phyloP scores from a whole-genome alignment of 768 basidiomycete species.

The Goffeauzyma gilvescens region DNA sequence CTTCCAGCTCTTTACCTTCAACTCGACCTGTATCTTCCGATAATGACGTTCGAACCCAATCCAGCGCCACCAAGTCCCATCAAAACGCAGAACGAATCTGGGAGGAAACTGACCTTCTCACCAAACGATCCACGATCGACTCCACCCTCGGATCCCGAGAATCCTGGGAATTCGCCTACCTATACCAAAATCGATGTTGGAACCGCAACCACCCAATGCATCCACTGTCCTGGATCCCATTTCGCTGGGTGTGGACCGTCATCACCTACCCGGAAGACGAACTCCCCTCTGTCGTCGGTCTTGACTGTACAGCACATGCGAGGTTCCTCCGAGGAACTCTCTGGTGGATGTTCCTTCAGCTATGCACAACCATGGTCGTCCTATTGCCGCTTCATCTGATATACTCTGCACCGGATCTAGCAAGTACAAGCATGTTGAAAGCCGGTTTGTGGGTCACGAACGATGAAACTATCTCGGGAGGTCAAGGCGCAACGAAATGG shows the following conservation, averaged over 20 bases:
- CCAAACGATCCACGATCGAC: constrained; percentile 4
- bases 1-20: too few relatives aligned
- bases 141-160: constrained; percentile 21
- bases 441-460: constrained; percentile 23
- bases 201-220: constrained; percentile 6
- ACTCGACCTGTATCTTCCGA: too few relatives aligned
- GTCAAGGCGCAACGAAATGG: constrained; percentile 19
- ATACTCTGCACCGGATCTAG: constrained; percentile 16
- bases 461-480: too few relatives aligned
- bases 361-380: constrained; percentile 13
- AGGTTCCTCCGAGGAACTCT: constrained; percentile 25
- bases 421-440: constrained; percentile 23
- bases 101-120: background rate
- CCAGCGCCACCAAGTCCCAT: background rate
- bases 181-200: constrained; percentile 8
- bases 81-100: background rate
- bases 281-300: constrained; percentile 26
- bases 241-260: constrained; percentile 23
- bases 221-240: constrained; percentile 12
- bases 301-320: constrained; percentile 28
- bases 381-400: constrained; percentile 27
- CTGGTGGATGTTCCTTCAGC: constrained; percentile 26
- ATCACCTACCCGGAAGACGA: constrained; percentile 22
- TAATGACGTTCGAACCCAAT: too few relatives aligned
- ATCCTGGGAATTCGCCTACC: constrained; percentile 28